A percentile compares a stretch with the other conserved stretches of the same genome.
Evolutionary conservation across 2,329 filamentous ascomycete species (phyloP).

Genomic region (Cladosporium sphaerospermum): DNA sequence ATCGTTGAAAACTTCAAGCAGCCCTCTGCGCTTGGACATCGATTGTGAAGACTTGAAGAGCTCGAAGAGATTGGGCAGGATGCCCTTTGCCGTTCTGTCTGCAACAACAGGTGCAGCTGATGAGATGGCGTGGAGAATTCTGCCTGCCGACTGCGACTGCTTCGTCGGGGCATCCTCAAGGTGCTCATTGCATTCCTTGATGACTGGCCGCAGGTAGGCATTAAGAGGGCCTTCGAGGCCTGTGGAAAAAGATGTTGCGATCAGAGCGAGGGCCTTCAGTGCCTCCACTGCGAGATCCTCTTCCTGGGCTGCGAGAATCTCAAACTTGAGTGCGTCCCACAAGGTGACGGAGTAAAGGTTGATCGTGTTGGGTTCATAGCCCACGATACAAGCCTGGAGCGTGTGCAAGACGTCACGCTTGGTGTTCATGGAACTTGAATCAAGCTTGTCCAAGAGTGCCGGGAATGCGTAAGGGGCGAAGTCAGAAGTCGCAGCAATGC

Average conservation of each 20-base stretch:
- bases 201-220: conserved; percentile 54
- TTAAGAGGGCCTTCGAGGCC: conserved; percentile 42
- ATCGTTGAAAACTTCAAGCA: conserved; percentile 55
- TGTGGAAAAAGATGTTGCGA: conserved; percentile 50
- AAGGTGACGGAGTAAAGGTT: conserved; percentile 58
- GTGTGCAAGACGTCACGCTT: conserved; percentile 63
- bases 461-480: conserved; percentile 64
- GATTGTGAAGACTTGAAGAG: conserved; percentile 57
- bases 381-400: conserved; percentile 53
- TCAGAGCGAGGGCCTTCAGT: conserved; percentile 48
- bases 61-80: conserved; percentile 53
- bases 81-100: conserved; percentile 49
- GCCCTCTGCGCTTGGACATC: conserved; percentile 55
- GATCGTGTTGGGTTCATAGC: conserved; percentile 54
- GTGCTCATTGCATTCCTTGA: conserved; percentile 62
- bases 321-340: conserved; percentile 65
- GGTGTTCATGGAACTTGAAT: conserved; percentile 62
- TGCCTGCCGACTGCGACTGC: conserved; percentile 58
- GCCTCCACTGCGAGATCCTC: conserved; percentile 58
- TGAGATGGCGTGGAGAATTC: conserved; percentile 53
- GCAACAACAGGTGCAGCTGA: conserved; percentile 50
- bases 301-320: conserved; percentile 61
- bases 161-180: conserved; percentile 63
- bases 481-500: conserved; percentile 54
- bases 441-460: conserved; percentile 62